phyloP scores from a whole-genome alignment of 306 rosid species.

The Canavalia gladiata region DNA sequence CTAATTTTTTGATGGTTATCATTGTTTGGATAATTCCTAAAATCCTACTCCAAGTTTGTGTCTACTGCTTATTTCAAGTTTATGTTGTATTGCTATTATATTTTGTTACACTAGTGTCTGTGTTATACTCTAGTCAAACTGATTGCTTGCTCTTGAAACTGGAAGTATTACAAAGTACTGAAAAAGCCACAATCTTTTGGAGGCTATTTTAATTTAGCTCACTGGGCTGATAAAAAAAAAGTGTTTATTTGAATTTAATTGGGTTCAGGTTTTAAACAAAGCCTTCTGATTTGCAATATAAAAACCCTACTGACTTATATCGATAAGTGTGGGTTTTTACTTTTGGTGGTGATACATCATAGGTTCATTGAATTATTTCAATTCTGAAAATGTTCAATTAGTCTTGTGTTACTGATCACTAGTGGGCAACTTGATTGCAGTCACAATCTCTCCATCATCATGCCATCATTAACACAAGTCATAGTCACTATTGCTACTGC shows the following conservation, averaged over 20 bases:
- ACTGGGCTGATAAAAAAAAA: conserved; percentile 1
- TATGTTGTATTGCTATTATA: conserved; percentile 24
- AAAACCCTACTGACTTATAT: neutral
- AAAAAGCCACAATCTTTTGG: conserved; percentile 12
- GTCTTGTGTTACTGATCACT: conserved; percentile 26
- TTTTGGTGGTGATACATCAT: conserved; percentile 23
- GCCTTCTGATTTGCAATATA: conserved; percentile 13
- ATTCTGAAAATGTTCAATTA: conserved; percentile 6
- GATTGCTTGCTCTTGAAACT: conserved; percentile 11
- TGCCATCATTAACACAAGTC: neutral
- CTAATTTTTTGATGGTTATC: conserved; percentile 22
- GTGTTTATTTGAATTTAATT: conserved; percentile 13
- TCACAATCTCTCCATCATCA: neutral
- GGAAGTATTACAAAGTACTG: neutral
- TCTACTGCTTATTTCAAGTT: conserved; percentile 28
- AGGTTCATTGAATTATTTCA: conserved; percentile 12
- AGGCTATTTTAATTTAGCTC: conserved; percentile 41
- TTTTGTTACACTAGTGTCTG: conserved; percentile 1
- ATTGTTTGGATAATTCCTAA: conserved; percentile 18
- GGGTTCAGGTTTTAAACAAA: neutral
- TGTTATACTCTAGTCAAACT: conserved; percentile 25
- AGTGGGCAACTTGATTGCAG: neutral
- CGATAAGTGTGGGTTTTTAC: conserved; percentile 28
- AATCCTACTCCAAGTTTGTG: conserved; percentile 13
- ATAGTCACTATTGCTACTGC: neutral